Evolutionary conservation across 345 rosid species (phyloP).

Genomic region (Rhodamnia rubescens): DNA sequence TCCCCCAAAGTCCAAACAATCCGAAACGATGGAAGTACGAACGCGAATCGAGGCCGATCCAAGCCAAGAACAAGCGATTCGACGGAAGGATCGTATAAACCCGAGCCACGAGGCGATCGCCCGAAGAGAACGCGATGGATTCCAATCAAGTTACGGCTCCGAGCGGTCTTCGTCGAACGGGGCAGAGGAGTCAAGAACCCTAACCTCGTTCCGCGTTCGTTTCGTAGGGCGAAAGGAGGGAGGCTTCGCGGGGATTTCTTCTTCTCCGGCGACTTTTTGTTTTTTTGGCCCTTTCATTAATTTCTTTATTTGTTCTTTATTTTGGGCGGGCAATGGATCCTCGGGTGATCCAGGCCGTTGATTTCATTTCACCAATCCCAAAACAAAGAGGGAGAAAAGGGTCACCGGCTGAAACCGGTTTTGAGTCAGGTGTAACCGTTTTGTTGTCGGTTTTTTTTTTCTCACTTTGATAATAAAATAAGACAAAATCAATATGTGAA

Average conservation of each 20-base stretch:
- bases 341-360: not conserved
- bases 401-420: not conserved
- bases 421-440: not conserved
- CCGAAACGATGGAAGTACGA: not conserved
- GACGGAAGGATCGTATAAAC: not conserved
- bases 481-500: not conserved
- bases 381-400: no score
- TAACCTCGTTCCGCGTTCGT: not conserved
- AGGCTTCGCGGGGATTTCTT: not conserved
- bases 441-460: not conserved
- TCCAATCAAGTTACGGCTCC: not conserved
- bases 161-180: not conserved
- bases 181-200: not conserved
- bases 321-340: not conserved
- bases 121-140: not conserved
- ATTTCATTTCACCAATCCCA: not conserved
- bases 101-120: not conserved
- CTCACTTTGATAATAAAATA: not conserved
- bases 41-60: not conserved
- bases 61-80: not conserved
- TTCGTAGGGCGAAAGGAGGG: not conserved
- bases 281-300: no score
- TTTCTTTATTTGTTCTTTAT: not conserved
- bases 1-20: not conserved
- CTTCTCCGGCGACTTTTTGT: not conserved